phyloP scores from a whole-genome alignment of 805 yeast species.

The Cyberlindnera galapagoensis region DNA sequence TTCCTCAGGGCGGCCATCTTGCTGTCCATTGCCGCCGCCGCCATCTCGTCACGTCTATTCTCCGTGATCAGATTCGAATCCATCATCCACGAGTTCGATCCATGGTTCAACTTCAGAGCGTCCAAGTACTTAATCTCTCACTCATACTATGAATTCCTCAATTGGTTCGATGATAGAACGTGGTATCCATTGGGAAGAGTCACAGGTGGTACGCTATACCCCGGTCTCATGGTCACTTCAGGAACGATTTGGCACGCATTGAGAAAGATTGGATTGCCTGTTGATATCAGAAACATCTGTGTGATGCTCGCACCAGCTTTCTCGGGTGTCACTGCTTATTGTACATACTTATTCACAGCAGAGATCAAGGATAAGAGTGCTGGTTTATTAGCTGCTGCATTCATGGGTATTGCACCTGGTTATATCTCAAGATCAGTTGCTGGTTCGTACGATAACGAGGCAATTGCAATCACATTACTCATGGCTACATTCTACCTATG shows the following conservation, averaged over 20 bases:
- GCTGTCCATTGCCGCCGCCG: conserved; percentile 80
- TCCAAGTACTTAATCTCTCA: conserved; percentile 84
- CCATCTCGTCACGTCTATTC: conserved; percentile 84
- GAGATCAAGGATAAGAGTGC: conserved; percentile 90
- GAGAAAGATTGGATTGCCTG: conserved; percentile 62
- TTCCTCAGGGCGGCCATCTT: conserved; percentile 58
- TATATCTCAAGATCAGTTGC: conserved; percentile 98
- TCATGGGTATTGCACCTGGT: conserved; percentile 98
- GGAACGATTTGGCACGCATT: conserved; percentile 79
- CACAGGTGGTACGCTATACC: conserved; percentile 97
- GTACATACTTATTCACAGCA: conserved; percentile 77
- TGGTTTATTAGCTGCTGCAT: conserved; percentile 86
- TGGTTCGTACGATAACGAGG: conserved; percentile 98
- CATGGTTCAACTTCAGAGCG: conserved; percentile 95
- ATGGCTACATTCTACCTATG: conserved; percentile 95
- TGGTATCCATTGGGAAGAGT: conserved; percentile 99
- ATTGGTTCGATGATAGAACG: conserved; percentile 98
- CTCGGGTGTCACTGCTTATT: conserved; percentile 85
- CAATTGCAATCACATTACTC: conserved; percentile 91
- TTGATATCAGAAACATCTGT: conserved; percentile 93
- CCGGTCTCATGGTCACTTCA: conserved; percentile 98
- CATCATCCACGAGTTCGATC: conserved; percentile 96
- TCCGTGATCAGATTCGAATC: conserved; percentile 95
- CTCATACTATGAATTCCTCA: conserved; percentile 84
- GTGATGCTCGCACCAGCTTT: conserved; percentile 96